Conservation (phyloP, 106 monocot genomes). For the Gastrodia elata region DNA sequence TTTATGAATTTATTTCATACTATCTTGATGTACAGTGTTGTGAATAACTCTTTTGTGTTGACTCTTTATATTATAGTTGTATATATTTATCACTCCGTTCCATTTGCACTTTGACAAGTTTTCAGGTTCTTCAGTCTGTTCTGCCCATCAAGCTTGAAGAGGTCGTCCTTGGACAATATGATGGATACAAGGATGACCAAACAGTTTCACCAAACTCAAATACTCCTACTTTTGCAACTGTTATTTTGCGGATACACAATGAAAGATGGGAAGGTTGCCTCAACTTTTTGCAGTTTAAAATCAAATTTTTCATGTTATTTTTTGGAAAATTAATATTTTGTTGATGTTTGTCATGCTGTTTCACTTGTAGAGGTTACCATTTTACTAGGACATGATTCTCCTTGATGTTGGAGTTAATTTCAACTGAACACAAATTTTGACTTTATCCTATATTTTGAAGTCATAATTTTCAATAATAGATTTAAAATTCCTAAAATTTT, state of each 20-base stretch:
- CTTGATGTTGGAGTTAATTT: neutral
- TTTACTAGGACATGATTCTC: no score
- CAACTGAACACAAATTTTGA: neutral
- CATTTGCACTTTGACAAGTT: neutral
- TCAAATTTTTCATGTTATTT: neutral
- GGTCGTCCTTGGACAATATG: constrained; percentile 95
- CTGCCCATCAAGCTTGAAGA: constrained; percentile 71
- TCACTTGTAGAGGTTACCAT: no score
- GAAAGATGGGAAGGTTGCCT: constrained; percentile 98
- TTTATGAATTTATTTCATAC: neutral
- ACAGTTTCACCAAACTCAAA: constrained; percentile 82
- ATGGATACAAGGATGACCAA: constrained; percentile 89
- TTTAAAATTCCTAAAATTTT: constrained; percentile 4
- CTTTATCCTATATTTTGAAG: neutral
- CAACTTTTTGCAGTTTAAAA: constrained; percentile 3
- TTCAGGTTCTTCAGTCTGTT: constrained; percentile 92
- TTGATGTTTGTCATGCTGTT: neutral
- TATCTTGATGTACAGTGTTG: neutral
- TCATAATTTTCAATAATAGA: neutral
- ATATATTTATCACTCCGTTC: neutral
- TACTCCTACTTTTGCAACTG: constrained; percentile 90
- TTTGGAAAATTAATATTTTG: neutral
- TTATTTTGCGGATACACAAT: constrained; percentile 76
- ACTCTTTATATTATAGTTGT: neutral
- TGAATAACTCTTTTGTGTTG: neutral